phyloP scores from a whole-genome alignment of 768 basidiomycete genomes.

The Tephrocybe sp. region DNA sequence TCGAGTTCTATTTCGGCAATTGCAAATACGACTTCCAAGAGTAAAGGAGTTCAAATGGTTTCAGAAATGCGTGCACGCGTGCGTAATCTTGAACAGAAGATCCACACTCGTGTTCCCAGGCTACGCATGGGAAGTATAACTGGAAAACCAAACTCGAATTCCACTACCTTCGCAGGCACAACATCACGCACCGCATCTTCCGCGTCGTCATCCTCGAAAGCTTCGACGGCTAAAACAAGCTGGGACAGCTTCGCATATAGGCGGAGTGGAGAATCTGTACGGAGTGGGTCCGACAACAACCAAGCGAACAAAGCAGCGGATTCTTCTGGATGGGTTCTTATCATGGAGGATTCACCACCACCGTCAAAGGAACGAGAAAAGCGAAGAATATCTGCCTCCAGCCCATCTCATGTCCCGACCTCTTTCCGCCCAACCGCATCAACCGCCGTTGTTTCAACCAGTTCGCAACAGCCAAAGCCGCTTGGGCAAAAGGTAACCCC shows the following conservation, averaged over 20 bases:
- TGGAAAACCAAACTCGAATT: conserved; percentile 45
- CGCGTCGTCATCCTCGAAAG: conserved; percentile 36
- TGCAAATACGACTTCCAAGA: conserved; percentile 59
- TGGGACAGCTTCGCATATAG: conserved; percentile 41
- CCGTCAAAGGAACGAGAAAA: conserved; percentile 61
- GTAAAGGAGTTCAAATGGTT: conserved; percentile 89
- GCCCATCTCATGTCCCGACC: conserved; percentile 55
- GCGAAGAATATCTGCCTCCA: conserved; percentile 51
- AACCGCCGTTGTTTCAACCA: conserved; percentile 45
- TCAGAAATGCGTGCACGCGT: conserved; percentile 89
- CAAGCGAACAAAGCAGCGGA: conserved; percentile 51
- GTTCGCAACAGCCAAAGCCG: conserved; percentile 36
- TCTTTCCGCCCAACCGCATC: conserved; percentile 50
- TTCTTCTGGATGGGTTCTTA: conserved; percentile 82
- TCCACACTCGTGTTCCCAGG: conserved; percentile 84
- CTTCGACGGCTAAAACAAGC: conserved; percentile 42
- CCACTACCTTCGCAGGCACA: conserved; percentile 31
- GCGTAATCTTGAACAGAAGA: conserved; percentile 79
- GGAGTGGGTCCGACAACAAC: conserved; percentile 40
- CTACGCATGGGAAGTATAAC: conserved; percentile 80
- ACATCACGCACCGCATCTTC: conserved; percentile 31
- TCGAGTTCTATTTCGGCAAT: conserved; percentile 41
- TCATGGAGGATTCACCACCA: conserved; percentile 85
- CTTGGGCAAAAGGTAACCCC: conserved; percentile 37
- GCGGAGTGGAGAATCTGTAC: conserved; percentile 44